Evolutionary conservation across 2,329 filamentous ascomycete genomes (phyloP).

Genomic region (Alternaria rosae): DNA sequence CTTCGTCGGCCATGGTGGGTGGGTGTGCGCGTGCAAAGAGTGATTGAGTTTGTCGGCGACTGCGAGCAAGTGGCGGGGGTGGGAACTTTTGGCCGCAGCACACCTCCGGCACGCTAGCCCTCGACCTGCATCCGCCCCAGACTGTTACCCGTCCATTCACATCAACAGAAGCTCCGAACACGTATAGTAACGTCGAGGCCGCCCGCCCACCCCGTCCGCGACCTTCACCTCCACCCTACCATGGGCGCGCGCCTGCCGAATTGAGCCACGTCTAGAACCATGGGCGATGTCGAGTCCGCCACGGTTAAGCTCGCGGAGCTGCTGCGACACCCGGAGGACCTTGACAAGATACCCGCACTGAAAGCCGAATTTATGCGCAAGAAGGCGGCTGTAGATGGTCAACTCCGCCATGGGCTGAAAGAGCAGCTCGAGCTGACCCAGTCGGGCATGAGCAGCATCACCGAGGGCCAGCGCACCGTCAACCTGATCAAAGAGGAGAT

Average conservation of each 20-base stretch:
- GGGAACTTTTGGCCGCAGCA: constrained; percentile 17
- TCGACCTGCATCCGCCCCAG: constrained; percentile 3
- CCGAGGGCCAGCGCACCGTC: constrained; percentile 89
- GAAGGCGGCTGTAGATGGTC: constrained; percentile 88
- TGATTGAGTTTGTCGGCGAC: constrained; percentile 8
- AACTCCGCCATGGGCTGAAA: constrained; percentile 85
- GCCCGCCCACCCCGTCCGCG: constrained; percentile 12
- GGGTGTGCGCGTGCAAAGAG: not conserved
- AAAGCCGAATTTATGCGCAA: constrained; percentile 94
- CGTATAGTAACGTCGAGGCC: not conserved
- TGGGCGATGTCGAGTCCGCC: constrained; percentile 68
- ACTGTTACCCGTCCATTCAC: constrained; percentile 10
- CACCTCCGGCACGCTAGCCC: constrained; percentile 19
- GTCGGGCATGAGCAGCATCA: constrained; percentile 86
- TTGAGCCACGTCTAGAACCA: constrained; percentile 44
- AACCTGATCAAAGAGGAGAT: constrained; percentile 97
- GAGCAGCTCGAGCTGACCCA: constrained; percentile 96
- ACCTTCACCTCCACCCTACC: constrained; percentile 13
- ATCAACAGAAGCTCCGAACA: constrained; percentile 9
- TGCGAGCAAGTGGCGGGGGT: constrained; percentile 8
- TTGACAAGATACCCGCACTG: constrained; percentile 91
- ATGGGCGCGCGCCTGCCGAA: constrained; percentile 24
- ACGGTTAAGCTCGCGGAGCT: constrained; percentile 88
- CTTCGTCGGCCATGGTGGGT: constrained; percentile 44
- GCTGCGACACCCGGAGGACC: constrained; percentile 92